Conservation (phyloP, 805 yeast species). For the Candida tammaniensis region DNA sequence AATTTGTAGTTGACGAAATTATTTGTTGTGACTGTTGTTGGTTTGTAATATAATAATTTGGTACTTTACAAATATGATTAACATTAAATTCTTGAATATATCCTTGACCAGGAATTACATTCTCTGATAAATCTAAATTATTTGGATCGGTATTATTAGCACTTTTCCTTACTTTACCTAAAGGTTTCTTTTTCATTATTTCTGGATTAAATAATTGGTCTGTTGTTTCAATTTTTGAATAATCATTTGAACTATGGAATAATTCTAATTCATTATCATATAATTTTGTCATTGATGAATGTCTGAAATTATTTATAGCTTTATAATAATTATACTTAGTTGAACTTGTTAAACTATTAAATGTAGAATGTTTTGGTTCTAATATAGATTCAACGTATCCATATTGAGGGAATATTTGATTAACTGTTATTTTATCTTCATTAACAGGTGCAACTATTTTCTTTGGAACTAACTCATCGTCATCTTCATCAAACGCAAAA, state of each 20-base stretch:
- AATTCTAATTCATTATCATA: slow-evolving; percentile 34
- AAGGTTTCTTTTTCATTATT: slow-evolving; percentile 20
- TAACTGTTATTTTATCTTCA: slow-evolving; percentile 31
- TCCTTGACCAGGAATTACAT: slow-evolving; percentile 43
- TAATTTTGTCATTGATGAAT: slow-evolving; percentile 22
- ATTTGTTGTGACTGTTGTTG: slow-evolving; percentile 18
- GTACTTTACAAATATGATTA: slow-evolving; percentile 39
- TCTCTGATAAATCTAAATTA: slow-evolving; percentile 36
- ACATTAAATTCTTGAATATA: slow-evolving; percentile 41
- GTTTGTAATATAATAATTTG: slow-evolving; percentile 37
- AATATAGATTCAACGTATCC: slow-evolving; percentile 27
- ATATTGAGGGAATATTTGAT: slow-evolving; percentile 41
- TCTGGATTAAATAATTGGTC: background rate
- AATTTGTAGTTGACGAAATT: background rate
- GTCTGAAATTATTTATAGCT: slow-evolving; percentile 12
- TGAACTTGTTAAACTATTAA: slow-evolving; percentile 30
- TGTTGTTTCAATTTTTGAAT: slow-evolving; percentile 16
- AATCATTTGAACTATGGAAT: slow-evolving; percentile 28
- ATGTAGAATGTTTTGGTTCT: slow-evolving; percentile 32
- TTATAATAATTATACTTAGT: slow-evolving; percentile 38
- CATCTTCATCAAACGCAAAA: background rate
- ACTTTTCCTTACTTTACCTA: slow-evolving; percentile 30
- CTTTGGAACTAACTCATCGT: no score
- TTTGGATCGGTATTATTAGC: slow-evolving; percentile 37
- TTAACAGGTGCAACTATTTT: slow-evolving; percentile 1